A percentile compares a stretch with the other conserved stretches of the same genome.
Conservation (phyloP, 164 flowering plant species). For the Dillenia turbinata region DNA sequence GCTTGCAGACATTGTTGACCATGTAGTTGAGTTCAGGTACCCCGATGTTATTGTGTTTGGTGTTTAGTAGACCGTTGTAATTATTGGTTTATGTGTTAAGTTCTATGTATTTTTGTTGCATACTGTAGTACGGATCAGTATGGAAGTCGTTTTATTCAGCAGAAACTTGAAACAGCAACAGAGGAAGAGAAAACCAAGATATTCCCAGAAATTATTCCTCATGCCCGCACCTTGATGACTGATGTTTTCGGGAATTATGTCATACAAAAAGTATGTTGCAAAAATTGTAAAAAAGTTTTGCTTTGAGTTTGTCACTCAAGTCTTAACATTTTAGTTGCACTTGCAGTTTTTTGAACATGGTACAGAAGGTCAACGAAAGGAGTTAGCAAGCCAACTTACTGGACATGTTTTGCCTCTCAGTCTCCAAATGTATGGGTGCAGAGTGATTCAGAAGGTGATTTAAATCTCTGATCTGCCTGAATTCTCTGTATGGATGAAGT, state of each 20-base stretch:
- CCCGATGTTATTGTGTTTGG: not conserved
- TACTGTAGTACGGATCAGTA: slow-evolving; percentile 78
- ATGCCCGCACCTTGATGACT: slow-evolving; percentile 36
- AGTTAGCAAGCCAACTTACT: slow-evolving; percentile 64
- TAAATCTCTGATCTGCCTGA: slow-evolving; percentile 2
- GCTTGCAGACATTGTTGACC: slow-evolving; percentile 69
- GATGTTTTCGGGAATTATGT: slow-evolving; percentile 60
- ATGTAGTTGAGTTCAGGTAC: slow-evolving; percentile 93
- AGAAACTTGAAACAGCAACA: slow-evolving; percentile 38
- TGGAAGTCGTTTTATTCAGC: slow-evolving; percentile 69
- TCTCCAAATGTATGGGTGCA: slow-evolving; percentile 96
- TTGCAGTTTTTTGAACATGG: slow-evolving; percentile 92
- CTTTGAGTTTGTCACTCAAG: too few species aligned
- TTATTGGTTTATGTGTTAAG: not conserved
- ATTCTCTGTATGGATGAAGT: not conserved
- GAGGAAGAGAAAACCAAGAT: slow-evolving; percentile 32
- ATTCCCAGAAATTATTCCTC: slow-evolving; percentile 34
- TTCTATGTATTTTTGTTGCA: slow-evolving; percentile 3
- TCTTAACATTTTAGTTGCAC: slow-evolving; percentile 6
- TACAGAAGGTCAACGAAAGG: slow-evolving; percentile 64
- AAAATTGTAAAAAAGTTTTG: too few species aligned
- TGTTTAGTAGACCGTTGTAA: slow-evolving; percentile 7
- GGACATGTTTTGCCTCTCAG: slow-evolving; percentile 89
- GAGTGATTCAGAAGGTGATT: slow-evolving; percentile 90
- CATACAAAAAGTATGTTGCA: slow-evolving; percentile 70